Evolutionary conservation across 2,329 filamentous ascomycete species (phyloP), one percentile per base, ranked within the genome.

Genomic region (Aschersonia sp.): DNA sequence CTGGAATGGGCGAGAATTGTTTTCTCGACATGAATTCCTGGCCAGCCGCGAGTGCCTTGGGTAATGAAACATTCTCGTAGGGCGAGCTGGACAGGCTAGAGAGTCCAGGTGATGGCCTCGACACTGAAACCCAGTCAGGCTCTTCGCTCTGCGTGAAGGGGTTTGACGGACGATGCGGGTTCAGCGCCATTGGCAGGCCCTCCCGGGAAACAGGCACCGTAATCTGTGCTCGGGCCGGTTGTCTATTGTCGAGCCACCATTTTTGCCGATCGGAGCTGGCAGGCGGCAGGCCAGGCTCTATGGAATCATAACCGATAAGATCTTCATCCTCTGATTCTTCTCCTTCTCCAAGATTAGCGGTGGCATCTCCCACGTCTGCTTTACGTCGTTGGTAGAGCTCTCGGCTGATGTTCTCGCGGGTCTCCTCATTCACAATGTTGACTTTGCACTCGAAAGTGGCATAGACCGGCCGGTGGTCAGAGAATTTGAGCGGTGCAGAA

Each of bases 381-480:
- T 75, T 78, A 47, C 83, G 77, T 43, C 81, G 77, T 29, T 75
- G 70, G 60, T 97, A 96, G 9, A 97, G 70, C 46, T 83, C 74
- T 33, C 76, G 76, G 57, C 83, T 85, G 44, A 97, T 79, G 4
- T 69, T 66, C 51, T 89, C 82, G 54, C 86, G 87, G 47, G 74
- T 68, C 30, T 65, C 67, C 60, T 95, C 86, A 54, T 98, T 78
- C 9, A 97, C 70, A 43, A 92, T 80, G 54, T 73, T 89, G 46
- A 97, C 83, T 1, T 74, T 78, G 63, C 89, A 94, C 54, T 87
- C 78, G 59, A 98, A 98, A 0, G 80, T 79, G 10, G 87, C 89
- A 64, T 87, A 96, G 0, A 98, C 90, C 2, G 92, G 92, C n/a
- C 89, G 78, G 63, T 98, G 92, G 59, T 98, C 92, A 0, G 92